Evolutionary conservation across 1,139 yeast genomes (phyloP).

Genomic region (Candida sojae): DNA sequence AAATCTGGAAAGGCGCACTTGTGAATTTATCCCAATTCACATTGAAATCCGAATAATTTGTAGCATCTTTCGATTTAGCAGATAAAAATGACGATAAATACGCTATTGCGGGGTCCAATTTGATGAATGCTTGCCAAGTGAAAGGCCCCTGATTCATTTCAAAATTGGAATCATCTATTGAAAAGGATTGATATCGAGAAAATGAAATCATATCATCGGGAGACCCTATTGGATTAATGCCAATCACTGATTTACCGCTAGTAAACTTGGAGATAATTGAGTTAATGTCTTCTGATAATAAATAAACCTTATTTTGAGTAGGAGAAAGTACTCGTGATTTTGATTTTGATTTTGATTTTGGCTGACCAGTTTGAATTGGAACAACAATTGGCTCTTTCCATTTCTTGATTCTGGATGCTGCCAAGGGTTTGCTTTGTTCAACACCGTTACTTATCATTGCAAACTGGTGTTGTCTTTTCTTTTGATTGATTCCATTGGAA

Average conservation of each 20-base stretch:
- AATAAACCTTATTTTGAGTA: neutral
- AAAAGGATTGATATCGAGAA: slow-evolving; percentile 27
- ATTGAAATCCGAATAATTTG: neutral
- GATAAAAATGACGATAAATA: slow-evolving; percentile 15
- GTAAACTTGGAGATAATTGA: neutral
- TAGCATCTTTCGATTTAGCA: slow-evolving; percentile 5
- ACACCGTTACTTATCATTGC: neutral
- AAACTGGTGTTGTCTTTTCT: neutral
- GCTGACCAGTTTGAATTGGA: neutral
- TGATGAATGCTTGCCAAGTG: slow-evolving; percentile 38
- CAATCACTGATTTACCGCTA: slow-evolving; percentile 16
- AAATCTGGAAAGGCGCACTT: slow-evolving; percentile 18
- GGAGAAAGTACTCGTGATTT: neutral
- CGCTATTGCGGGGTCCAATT: slow-evolving; percentile 29
- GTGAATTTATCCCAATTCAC: slow-evolving; percentile 3
- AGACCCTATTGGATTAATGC: slow-evolving; percentile 26
- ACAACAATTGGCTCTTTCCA: neutral
- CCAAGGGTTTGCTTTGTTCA: neutral
- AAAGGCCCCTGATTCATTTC: slow-evolving; percentile 36
- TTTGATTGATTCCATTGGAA: neutral
- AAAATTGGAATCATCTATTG: slow-evolving; percentile 19
- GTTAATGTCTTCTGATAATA: neutral
- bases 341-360: neutral
- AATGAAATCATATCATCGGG: slow-evolving; percentile 27
- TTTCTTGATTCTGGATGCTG: neutral